Evolutionary conservation across 2,329 filamentous ascomycete species (phyloP).

Genomic region (Ascochyta rabiei): DNA sequence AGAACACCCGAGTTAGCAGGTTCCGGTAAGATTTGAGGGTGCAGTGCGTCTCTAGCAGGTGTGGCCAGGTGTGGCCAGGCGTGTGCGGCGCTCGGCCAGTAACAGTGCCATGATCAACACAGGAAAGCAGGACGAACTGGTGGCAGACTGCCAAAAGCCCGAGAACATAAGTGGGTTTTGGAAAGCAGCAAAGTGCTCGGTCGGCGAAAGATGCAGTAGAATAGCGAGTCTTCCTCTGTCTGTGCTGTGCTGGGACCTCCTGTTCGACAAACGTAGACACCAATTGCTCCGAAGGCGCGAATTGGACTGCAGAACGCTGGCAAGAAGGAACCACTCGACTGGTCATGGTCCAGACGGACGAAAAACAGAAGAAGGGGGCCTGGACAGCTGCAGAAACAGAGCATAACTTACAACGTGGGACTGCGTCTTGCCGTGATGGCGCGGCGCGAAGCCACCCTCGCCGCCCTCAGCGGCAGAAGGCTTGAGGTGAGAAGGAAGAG

Average conservation of each 20-base stretch:
- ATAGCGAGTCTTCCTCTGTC: neutral
- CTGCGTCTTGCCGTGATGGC: conserved; percentile 84
- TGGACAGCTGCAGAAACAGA: conserved; percentile 6
- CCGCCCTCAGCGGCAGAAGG: conserved; percentile 54
- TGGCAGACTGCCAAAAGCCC: neutral
- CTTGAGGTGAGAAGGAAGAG: conserved; percentile 85
- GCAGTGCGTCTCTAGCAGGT: neutral
- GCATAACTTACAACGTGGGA: conserved; percentile 77
- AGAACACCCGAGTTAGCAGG: conserved; percentile 12
- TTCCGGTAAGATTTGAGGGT: neutral
- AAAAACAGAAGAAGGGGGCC: neutral
- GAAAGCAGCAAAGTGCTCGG: neutral
- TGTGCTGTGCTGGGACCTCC: neutral
- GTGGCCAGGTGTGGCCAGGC: neutral
- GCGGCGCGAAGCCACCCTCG: conserved; percentile 56
- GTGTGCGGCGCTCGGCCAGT: neutral
- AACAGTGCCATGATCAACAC: neutral
- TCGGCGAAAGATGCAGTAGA: neutral
- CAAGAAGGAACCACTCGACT: neutral
- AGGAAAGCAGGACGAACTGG: neutral
- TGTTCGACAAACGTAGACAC: neutral
- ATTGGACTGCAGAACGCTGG: neutral
- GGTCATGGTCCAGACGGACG: neutral
- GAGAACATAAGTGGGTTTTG: neutral
- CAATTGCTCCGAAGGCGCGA: neutral